These are phyloP conservation scores for Neobulgaria alba DNA, from an alignment of 2,329 filamentous ascomycete species.

Conservation along the genomic window DNA sequence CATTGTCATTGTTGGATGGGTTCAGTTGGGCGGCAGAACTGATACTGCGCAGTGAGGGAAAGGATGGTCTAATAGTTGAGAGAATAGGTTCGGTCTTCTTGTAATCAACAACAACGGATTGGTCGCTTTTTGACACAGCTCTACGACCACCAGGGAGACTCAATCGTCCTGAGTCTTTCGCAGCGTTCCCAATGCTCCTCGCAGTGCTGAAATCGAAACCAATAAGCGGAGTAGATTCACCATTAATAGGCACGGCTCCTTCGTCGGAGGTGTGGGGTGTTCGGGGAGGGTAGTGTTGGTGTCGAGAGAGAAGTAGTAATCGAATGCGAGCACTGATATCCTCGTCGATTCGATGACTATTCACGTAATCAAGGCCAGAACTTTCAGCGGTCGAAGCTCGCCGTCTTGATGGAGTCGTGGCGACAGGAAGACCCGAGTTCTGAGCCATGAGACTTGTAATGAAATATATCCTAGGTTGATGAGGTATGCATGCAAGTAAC, in stretches of 20 bases:
- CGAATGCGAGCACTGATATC: conserved; percentile 25
- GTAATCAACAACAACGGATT: conserved; percentile 4
- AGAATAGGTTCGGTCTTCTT: conserved; percentile 1
- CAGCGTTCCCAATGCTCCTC: conserved; percentile 15
- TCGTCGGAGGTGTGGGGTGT: conserved; percentile 23
- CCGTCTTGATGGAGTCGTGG: conserved; percentile 10
- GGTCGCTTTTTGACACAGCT: not conserved
- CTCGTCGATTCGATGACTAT: conserved; percentile 19
- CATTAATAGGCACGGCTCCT: conserved; percentile 2
- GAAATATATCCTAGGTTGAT: too few relatives aligned
- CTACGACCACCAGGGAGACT: conserved; percentile 5
- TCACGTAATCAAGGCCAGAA: conserved; percentile 19
- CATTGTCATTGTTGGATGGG: not conserved
- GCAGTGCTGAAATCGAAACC: conserved; percentile 18
- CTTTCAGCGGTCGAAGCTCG: conserved; percentile 15
- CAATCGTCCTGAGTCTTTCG: conserved; percentile 6
- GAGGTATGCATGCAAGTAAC: not conserved
- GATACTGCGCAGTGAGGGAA: conserved; percentile 4
- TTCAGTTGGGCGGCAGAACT: conserved; percentile 12
- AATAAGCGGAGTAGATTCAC: conserved; percentile 3
- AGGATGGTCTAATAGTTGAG: conserved; percentile 1
- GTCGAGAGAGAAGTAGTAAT: conserved; percentile 22
- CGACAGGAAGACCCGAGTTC: conserved; percentile 9
- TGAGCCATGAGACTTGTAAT: conserved; percentile 13
- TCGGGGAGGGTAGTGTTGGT: conserved; percentile 18